These are phyloP conservation scores for Trypanosoma cruzi DNA, from an alignment of 208 protist genomes.

Conservation along the genomic window DNA sequence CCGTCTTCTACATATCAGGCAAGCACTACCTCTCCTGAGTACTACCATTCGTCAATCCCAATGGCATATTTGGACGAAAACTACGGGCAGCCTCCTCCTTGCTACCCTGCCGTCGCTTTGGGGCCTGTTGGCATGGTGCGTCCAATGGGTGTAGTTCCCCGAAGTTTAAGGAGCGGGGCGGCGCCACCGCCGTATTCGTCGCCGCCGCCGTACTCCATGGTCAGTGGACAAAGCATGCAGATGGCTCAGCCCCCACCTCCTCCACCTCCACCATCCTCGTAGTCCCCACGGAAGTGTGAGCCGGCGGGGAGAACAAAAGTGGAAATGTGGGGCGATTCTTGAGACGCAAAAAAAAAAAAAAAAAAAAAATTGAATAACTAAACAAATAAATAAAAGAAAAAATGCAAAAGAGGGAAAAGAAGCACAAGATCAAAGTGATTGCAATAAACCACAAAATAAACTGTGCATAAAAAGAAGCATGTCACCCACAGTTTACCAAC, in stretches of 20 bases:
- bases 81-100: constrained; percentile 18
- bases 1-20: constrained; percentile 42
- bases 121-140: background rate
- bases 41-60: constrained; percentile 26
- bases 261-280: background rate
- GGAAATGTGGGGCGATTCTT: background rate
- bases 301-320: background rate
- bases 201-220: constrained; percentile 28
- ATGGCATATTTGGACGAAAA: constrained; percentile 14
- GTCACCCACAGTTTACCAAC: no score
- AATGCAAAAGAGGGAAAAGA: no score
- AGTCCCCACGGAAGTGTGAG: background rate
- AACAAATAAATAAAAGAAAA: no score
- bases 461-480: no score
- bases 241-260: background rate
- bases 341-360: background rate
- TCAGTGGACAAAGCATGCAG: background rate
- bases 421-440: no score
- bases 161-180: constrained; percentile 15
- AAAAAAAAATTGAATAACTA: no score
- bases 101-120: constrained; percentile 23
- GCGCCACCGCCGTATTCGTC: constrained; percentile 42
- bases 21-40: constrained; percentile 50
- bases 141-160: background rate
- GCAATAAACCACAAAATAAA: no score